A percentile compares a stretch with the other conserved stretches of the same genome.
phyloP scores from a whole-genome alignment of 345 rosid species.

The Brassica juncea region DNA sequence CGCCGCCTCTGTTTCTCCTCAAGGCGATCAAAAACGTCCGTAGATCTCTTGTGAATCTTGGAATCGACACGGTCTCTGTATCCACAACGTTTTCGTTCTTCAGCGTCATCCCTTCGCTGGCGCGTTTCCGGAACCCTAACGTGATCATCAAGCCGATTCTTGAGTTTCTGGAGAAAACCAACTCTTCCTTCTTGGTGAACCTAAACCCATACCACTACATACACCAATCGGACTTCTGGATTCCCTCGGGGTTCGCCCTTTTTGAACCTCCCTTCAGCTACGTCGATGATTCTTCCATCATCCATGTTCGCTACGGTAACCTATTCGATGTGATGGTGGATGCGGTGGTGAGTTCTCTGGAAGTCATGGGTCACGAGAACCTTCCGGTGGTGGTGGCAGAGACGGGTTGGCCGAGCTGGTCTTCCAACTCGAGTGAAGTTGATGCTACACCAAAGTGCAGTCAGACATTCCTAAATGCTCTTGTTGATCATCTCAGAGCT shows the following conservation, averaged over 20 bases:
- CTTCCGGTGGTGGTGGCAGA: slow-evolving; percentile 72
- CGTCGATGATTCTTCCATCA: slow-evolving; percentile 39
- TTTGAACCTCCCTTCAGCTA: slow-evolving; percentile 74
- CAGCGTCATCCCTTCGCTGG: slow-evolving; percentile 37
- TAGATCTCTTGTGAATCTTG: slow-evolving; percentile 54
- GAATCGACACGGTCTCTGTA: slow-evolving; percentile 55
- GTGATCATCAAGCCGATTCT: slow-evolving; percentile 60
- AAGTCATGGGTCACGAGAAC: slow-evolving; percentile 69
- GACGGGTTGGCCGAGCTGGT: slow-evolving; percentile 86
- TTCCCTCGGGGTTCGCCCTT: slow-evolving; percentile 71
- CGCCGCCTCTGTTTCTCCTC: slow-evolving; percentile 47
- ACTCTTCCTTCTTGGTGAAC: slow-evolving; percentile 75
- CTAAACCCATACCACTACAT: slow-evolving; percentile 68
- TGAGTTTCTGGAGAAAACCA: slow-evolving; percentile 60
- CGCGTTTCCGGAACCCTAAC: slow-evolving; percentile 61
- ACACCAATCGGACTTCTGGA: slow-evolving; percentile 56
- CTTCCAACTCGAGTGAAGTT: slow-evolving; percentile 48
- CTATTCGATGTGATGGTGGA: slow-evolving; percentile 90
- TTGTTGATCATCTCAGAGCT: neutral
- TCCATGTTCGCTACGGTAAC: slow-evolving; percentile 73
- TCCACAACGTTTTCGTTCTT: slow-evolving; percentile 86
- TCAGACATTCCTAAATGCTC: neutral
- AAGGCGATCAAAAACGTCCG: slow-evolving; percentile 64
- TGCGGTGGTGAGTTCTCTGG: slow-evolving; percentile 65
- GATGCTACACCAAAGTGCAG: slow-evolving; percentile 46